Evolutionary conservation across 495 filamentous ascomycete species (phyloP), one percentile per base, ranked within the genome.

Genomic region (Tetracladium setigerum): DNA sequence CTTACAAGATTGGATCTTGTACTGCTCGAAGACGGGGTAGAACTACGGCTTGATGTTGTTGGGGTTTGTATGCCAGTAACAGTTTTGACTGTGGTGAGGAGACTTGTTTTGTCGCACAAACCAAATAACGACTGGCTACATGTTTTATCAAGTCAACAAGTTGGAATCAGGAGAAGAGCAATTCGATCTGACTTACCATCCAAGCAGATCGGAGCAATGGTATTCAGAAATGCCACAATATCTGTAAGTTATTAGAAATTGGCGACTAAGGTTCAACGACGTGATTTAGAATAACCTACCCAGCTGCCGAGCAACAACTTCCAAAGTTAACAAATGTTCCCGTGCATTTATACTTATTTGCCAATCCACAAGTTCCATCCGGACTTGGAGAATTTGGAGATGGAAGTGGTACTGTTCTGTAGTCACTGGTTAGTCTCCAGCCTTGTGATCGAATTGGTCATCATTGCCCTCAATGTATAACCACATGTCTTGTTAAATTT

Each of bases 391-490:
- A 27, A 27, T 27, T 27, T 8, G 18, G 40, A n/a, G 40, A 43
- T 43, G 18, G 40, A 13, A 43, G 24, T 9, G 18, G 40, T 36
- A 42, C 17, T 52, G 56, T 38, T 47, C 60, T 30, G 52, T 60
- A 44, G 39, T 12, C 16, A 2, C 50, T 8, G 58, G 59, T 36
- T 35, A 55, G 6, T 36, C 22, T 30, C 53, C 61, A 47, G 55
- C 52, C 31, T 56, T 58, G 43, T 37, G 36, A 38, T 53, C 51
- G 22, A 15, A n/a, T n/a, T 40, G 18, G 37, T 36, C n/a, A 16
- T 35, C 9, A 30, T 30, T 27, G 22, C 22, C 22, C 22, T 27
- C 22, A 38, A 15, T 15, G 14, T 16, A 47, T 16, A 27, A n/a
- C 30, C 16, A 42, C 12, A 41, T 41, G n/a, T 7, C 38, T 34